Conservation (phyloP, 257 asterid species). For the Fraxinus anomala region DNA sequence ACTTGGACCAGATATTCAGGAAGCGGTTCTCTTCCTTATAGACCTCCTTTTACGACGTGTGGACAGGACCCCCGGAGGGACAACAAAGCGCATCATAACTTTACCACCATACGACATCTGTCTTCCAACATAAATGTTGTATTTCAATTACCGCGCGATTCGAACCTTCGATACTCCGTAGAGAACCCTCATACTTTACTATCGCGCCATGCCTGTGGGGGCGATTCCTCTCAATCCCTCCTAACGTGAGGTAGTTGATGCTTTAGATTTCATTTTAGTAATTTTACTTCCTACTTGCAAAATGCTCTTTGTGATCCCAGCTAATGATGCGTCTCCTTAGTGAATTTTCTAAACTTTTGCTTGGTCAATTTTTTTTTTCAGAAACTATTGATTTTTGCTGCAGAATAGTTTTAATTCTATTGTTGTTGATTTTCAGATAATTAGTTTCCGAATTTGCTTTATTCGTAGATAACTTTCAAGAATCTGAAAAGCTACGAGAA, state of each 20-base stretch:
- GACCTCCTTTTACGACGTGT: no score
- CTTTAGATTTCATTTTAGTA: neutral
- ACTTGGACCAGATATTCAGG: no score
- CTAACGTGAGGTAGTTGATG: neutral
- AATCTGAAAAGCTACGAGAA: conserved; percentile 39
- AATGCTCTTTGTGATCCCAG: neutral
- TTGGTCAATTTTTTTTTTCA: neutral
- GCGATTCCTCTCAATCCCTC: neutral
- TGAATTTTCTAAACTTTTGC: neutral
- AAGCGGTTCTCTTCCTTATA: no score
- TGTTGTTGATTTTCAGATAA: conserved; percentile 12
- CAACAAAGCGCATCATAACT: no score
- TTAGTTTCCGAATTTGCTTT: conserved; percentile 33
- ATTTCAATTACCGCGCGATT: no score
- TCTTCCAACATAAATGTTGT: no score
- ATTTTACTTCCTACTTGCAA: neutral
- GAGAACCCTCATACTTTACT: no score
- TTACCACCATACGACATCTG: no score
- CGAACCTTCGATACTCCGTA: no score
- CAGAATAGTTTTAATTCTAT: neutral
- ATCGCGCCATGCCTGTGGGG: no score
- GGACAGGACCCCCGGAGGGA: no score
- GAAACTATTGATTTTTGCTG: neutral
- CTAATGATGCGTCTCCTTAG: neutral
- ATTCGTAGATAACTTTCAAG: conserved; percentile 31